Evolutionary conservation across 2,329 filamentous ascomycete genomes (phyloP).

Genomic region (Chrysoporthe deuterocubensis): DNA sequence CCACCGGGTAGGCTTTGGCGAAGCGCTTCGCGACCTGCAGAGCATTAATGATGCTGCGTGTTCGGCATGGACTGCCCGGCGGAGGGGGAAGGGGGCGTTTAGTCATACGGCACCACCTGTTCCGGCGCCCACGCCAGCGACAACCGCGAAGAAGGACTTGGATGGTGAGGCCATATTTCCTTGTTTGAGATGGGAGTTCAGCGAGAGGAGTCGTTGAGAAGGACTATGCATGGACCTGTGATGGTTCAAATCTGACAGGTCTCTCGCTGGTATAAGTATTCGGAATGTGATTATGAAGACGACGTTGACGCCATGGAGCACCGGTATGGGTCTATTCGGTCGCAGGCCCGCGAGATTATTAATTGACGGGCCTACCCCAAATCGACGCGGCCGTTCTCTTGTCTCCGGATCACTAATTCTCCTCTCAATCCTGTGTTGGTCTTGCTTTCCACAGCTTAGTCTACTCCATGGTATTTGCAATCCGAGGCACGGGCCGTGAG

Average conservation of each 20-base stretch:
- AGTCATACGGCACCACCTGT: slow-evolving; percentile 46
- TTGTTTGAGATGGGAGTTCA: neutral
- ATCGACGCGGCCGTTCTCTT: neutral
- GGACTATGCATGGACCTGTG: no score
- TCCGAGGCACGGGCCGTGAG: neutral
- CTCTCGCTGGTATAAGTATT: neutral
- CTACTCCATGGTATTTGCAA: neutral
- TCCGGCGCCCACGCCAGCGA: slow-evolving; percentile 75
- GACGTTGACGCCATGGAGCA: slow-evolving; percentile 10
- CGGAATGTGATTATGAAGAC: slow-evolving; percentile 3
- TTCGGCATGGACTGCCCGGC: no score
- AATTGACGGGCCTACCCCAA: neutral
- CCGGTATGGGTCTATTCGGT: neutral
- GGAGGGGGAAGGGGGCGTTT: neutral
- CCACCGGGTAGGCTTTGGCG: slow-evolving; percentile 70
- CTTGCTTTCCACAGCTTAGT: neutral
- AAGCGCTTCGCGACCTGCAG: slow-evolving; percentile 60
- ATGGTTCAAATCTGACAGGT: neutral
- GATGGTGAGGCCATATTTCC: slow-evolving; percentile 29
- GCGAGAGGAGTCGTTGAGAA: neutral
- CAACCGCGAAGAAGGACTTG: slow-evolving; percentile 62
- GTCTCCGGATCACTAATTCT: neutral
- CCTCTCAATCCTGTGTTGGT: neutral
- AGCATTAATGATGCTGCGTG: no score
- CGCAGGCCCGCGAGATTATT: neutral